These are phyloP conservation scores for Phlegmacium glaucopus DNA, from an alignment of 768 basidiomycete species.

Conservation along the genomic window DNA sequence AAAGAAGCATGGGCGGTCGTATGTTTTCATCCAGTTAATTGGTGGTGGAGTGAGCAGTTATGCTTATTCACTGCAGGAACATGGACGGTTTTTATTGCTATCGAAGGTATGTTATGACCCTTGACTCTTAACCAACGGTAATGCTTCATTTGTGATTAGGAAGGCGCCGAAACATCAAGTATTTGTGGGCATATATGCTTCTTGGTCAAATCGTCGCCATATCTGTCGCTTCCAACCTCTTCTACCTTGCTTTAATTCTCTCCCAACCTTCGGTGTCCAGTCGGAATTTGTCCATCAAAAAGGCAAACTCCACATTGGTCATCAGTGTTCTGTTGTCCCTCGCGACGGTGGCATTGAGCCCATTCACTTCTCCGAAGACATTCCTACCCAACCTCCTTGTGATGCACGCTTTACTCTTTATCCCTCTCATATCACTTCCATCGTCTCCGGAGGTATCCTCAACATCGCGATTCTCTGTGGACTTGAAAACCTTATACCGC, in stretches of 20 bases:
- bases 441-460: not conserved
- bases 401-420: slow-evolving; percentile 55
- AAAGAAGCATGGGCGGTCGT: slow-evolving; percentile 53
- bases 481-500: slow-evolving; percentile 32
- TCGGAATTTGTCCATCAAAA: slow-evolving; percentile 1
- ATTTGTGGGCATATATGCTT: slow-evolving; percentile 67
- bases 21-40: slow-evolving; percentile 44
- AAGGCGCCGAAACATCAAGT: slow-evolving; percentile 36
- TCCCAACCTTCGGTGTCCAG: slow-evolving; percentile 23
- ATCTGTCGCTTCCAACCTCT: slow-evolving; percentile 61
- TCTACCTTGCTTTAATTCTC: slow-evolving; percentile 48
- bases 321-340: slow-evolving; percentile 43
- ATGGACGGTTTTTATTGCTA: slow-evolving; percentile 50
- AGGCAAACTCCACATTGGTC: slow-evolving; percentile 30
- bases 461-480: slow-evolving; percentile 16
- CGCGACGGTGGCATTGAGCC: slow-evolving; percentile 39
- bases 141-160: slow-evolving; percentile 22
- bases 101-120: slow-evolving; percentile 41
- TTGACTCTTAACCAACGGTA: not conserved
- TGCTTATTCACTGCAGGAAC: slow-evolving; percentile 57
- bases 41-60: slow-evolving; percentile 73
- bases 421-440: slow-evolving; percentile 42
- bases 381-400: slow-evolving; percentile 59
- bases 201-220: slow-evolving; percentile 73
- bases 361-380: slow-evolving; percentile 35